Evolutionary conservation across 2,329 filamentous ascomycete species (phyloP).

Genomic region (Fusarium sp.): DNA sequence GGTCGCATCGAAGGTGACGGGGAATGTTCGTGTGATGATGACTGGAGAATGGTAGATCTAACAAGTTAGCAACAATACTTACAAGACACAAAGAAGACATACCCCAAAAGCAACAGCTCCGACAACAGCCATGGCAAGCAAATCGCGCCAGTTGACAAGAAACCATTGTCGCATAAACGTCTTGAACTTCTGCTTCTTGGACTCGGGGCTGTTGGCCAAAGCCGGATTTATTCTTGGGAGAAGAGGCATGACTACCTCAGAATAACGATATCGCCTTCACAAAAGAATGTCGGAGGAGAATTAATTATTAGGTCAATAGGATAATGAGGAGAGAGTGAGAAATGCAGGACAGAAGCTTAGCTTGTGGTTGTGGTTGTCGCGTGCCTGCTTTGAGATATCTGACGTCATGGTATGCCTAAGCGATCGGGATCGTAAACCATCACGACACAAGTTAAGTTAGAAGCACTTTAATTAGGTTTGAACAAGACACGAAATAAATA

Average conservation of each 20-base stretch:
- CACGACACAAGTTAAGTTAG: neutral
- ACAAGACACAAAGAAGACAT: neutral
- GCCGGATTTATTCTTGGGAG: constrained; percentile 29
- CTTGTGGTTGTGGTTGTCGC: constrained; percentile 16
- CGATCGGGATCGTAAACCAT: constrained; percentile 23
- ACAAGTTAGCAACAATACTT: constrained; percentile 4
- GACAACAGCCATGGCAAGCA: constrained; percentile 69
- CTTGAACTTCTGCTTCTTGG: constrained; percentile 22
- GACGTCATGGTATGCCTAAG: constrained; percentile 27
- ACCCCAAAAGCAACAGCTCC: constrained; percentile 53
- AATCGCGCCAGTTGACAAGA: constrained; percentile 68
- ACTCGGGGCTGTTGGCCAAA: neutral
- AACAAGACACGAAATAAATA: neutral
- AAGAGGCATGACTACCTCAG: constrained; percentile 36
- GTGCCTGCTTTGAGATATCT: constrained; percentile 27
- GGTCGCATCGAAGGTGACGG: constrained; percentile 64
- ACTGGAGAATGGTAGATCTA: constrained; percentile 68
- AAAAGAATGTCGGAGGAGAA: neutral
- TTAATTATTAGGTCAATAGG: neutral
- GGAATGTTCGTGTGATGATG: constrained; percentile 69
- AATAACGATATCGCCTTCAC: neutral
- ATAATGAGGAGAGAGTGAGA: neutral
- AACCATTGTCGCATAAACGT: constrained; percentile 62
- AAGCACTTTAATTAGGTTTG: neutral
- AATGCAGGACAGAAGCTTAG: neutral